Base-by-base conservation (phyloP, 805 yeast species). In the Yarrowia sp. region DNA sequence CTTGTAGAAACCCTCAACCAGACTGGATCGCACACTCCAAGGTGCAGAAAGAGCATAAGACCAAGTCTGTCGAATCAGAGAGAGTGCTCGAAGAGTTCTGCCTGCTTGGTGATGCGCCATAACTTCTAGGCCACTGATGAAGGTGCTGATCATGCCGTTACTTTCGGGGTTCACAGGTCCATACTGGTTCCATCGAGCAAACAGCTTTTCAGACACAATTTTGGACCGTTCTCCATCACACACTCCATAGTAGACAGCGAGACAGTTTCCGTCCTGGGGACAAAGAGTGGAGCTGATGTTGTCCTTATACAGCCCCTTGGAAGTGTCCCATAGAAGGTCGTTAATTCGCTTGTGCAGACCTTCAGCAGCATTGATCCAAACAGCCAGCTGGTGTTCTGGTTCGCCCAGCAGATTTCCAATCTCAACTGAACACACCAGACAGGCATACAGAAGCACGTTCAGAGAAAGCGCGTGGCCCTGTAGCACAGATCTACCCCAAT, bases 231-330 rank as follows among this genome's bases (percentile, higher is more conserved):
- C 63, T 9, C 38, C 11, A 8, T 56, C 63, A 10, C 48, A 41
- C 0, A 56, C 48, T 10, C 63, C 63, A 8, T 56, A 56, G 22
- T 56, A 56, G 3, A 56, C 14, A 10, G 48, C 63, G 26, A 56
- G 48, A 22, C 38, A 41, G 48, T 56, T 56, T n/a, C 63, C 63
- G n/a, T 56, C 63, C n/a, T 56, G 63, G 12, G 63, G 63, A 10
- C n/a, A 56, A 2, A 56, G 38, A 3, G 48, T 32, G 12, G 46
- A 41, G 5, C 38, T 5, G 11, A 56, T 7, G n/a, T 26, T 41
- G 26, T 56, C 63, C 14, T 42, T 56, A 40, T 22, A 56, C 8
- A 56, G 26, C 2, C 63, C 63, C 16, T n/a, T 26, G 0, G 26
- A 22, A 0, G 46, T 5, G 22, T 41, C 46, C 63, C 63, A 56